Conservation (phyloP, 169 alveolate genomes). For the Plasmodium berghei region DNA sequence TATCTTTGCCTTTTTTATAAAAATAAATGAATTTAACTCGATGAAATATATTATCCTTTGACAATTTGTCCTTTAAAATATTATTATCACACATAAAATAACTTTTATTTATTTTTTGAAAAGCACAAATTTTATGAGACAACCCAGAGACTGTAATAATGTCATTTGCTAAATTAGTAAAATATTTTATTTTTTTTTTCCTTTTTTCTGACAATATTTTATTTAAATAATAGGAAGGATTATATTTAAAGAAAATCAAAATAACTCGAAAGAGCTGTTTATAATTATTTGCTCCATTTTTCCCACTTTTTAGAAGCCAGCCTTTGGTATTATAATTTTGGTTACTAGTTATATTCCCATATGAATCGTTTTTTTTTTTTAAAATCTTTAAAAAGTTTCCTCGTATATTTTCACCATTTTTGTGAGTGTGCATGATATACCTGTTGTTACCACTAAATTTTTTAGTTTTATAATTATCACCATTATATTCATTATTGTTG, state of each 20-base stretch:
- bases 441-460: not conserved
- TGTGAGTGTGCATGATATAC: not conserved
- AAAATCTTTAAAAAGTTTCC: not conserved
- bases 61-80: no score
- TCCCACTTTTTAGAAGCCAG: no score
- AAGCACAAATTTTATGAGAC: no score
- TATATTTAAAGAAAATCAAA: not conserved
- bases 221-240: not conserved
- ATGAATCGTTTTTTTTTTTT: not conserved
- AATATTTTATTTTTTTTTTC: not conserved
- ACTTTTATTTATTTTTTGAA: no score
- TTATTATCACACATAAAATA: no score
- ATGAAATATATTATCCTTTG: no score
- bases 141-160: no score
- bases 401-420: not conserved
- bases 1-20: no score
- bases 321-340: no score
- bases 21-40: no score
- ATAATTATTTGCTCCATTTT: not conserved
- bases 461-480: not conserved
- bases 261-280: not conserved
- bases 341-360: no score
- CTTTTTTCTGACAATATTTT: slow-evolving; percentile 1
- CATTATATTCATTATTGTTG: not conserved
- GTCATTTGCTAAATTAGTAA: not conserved